These are phyloP conservation scores for Aspergillus olivimuriae DNA, from an alignment of 495 filamentous ascomycete species.

Conservation along the genomic window DNA sequence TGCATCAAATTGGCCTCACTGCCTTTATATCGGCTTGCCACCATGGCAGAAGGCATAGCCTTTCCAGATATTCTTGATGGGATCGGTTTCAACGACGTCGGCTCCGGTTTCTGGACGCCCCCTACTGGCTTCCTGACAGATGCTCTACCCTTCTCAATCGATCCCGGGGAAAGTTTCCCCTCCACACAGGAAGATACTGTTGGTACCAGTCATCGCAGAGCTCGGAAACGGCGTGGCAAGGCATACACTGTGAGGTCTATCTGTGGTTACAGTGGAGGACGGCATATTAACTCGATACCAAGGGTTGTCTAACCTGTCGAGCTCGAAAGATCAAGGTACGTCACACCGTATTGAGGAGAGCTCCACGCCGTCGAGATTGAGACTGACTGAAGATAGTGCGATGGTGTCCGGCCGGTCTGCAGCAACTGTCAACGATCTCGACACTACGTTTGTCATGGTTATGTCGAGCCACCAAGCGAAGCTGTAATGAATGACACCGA, in stretches of 20 bases:
- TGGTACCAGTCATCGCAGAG: not conserved
- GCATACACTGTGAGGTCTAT: not conserved
- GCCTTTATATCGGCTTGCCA: too few relatives aligned
- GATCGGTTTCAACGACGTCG: too few relatives aligned
- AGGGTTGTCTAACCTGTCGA: not conserved
- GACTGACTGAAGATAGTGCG: too few relatives aligned
- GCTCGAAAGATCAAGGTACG: not conserved
- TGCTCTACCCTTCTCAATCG: too few relatives aligned
- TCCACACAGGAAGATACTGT: not conserved
- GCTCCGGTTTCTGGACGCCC: too few relatives aligned
- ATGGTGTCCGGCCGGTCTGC: not conserved
- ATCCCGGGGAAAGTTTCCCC: too few relatives aligned
- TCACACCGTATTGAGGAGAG: not conserved
- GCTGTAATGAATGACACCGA: too few relatives aligned
- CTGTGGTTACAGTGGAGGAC: not conserved
- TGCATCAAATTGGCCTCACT: too few relatives aligned
- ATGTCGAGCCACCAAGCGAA: not conserved
- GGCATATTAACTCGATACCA: not conserved
- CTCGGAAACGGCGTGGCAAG: not conserved
- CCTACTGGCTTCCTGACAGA: too few relatives aligned
- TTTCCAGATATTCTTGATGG: too few relatives aligned
- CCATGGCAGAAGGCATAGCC: too few relatives aligned
- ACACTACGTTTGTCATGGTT: not conserved
- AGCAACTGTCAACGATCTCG: not conserved
- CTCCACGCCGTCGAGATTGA: not conserved